Percentiles rank a stretch among this genome's conserved stretches.
Conservation (phyloP, 148 eudicot genomes). For the Nepenthes gracilis region DNA sequence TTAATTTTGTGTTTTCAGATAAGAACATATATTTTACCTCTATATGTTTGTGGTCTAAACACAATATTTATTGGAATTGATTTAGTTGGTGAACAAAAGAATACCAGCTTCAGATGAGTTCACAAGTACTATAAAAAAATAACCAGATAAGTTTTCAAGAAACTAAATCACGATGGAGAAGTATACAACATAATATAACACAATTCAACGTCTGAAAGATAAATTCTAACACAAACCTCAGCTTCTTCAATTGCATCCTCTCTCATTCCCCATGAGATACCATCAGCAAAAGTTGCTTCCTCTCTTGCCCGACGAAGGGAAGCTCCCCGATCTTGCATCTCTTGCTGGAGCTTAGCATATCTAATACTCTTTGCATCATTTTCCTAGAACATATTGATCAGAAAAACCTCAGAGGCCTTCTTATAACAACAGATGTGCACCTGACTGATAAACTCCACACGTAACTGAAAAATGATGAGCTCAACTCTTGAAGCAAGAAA, state of each 20-base stretch:
- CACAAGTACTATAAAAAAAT: no score
- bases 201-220: no score
- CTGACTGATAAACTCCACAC: neutral
- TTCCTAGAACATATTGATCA: constrained; percentile 39
- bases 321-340: constrained; percentile 78
- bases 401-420: neutral
- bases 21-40: no score
- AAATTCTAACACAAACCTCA: constrained; percentile 37
- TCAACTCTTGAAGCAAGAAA: neutral
- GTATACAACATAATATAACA: neutral
- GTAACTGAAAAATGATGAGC: neutral
- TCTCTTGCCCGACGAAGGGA: constrained; percentile 77
- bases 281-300: constrained; percentile 82
- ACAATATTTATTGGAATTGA: no score
- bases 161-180: neutral
- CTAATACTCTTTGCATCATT: constrained; percentile 43
- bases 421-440: neutral
- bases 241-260: constrained; percentile 96
- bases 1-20: no score
- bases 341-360: constrained; percentile 36
- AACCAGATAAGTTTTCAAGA: neutral
- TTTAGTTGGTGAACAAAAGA: no score
- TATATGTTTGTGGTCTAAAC: no score
- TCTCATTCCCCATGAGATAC: constrained; percentile 94
- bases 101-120: no score